phyloP scores from a whole-genome alignment of 169 alveolate species.

The Plasmodium adleri region DNA sequence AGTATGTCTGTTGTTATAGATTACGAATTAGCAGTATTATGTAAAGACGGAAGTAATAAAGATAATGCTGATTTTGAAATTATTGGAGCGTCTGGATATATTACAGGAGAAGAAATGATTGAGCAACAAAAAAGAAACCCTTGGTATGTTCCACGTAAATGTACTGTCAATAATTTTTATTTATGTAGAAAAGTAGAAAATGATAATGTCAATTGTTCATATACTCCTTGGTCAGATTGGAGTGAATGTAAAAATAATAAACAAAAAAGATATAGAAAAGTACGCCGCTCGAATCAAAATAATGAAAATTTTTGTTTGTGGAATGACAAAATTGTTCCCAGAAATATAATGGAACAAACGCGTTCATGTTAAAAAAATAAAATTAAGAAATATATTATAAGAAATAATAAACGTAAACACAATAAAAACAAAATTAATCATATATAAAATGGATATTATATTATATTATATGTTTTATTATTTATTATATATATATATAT shows the following conservation, averaged over 20 bases:
- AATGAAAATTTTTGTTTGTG: conserved; percentile 41
- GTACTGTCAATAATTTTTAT: conserved; percentile 70
- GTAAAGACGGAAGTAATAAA: conserved; percentile 28
- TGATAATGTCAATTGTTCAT: conserved; percentile 53
- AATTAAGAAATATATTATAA: neutral
- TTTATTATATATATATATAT: neutral
- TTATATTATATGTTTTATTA: no score
- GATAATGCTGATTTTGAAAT: conserved; percentile 45
- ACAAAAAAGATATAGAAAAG: conserved; percentile 47
- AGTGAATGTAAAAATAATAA: conserved; percentile 25
- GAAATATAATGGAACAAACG: conserved; percentile 58
- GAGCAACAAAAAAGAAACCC: conserved; percentile 18
- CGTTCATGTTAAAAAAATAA: conserved; percentile 13
- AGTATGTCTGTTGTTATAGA: conserved; percentile 71
- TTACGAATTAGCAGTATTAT: conserved; percentile 64
- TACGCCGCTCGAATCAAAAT: conserved; percentile 46
- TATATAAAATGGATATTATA: no score
- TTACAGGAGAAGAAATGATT: conserved; percentile 16
- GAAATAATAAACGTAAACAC: neutral
- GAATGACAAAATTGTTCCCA: conserved; percentile 41
- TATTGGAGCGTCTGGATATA: conserved; percentile 63
- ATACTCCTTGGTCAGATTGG: conserved; percentile 62
- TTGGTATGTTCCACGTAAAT: conserved; percentile 58
- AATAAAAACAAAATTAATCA: no score
- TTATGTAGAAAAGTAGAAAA: conserved; percentile 54